A percentile compares a stretch with the other conserved stretches of the same genome.
Conservation (phyloP, 192 early-diverging fungal genomes). For the Spinellus fusiger region DNA sequence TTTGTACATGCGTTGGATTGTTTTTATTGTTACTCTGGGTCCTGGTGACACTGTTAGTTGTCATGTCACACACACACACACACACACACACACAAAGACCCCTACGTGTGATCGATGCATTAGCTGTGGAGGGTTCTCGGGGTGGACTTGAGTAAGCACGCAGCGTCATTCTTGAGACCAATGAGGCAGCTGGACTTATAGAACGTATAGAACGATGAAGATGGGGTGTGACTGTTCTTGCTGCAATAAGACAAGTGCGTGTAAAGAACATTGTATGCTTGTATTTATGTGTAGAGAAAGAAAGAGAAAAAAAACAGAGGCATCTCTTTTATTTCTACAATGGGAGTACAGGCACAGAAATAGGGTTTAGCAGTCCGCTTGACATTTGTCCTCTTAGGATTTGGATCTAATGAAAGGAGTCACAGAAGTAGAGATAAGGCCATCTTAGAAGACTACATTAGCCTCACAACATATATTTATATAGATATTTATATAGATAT, state of each 20-base stretch:
- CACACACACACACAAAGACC: neutral
- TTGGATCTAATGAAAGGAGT: no score
- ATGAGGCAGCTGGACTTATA: neutral
- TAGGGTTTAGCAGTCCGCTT: neutral
- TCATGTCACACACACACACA: neutral
- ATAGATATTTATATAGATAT: neutral
- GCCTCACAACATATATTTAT: no score
- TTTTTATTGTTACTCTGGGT: slow-evolving; percentile 83
- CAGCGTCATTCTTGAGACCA: neutral
- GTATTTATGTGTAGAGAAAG: no score
- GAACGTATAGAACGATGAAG: neutral
- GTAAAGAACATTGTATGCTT: no score
- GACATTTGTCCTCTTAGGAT: no score
- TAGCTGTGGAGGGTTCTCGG: slow-evolving; percentile 1
- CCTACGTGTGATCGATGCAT: slow-evolving; percentile 15
- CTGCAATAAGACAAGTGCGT: no score
- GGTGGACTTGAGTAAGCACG: slow-evolving; percentile 21
- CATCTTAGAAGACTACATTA: no score
- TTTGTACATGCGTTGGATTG: slow-evolving; percentile 68
- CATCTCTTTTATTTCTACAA: neutral
- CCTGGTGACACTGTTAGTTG: slow-evolving; percentile 23
- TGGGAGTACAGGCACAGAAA: neutral
- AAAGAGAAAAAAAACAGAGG: no score
- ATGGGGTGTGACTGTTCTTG: no score
- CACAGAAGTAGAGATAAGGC: neutral